Base-by-base conservation (phyloP, 129 eudicot genomes). In the Logfia minima region DNA sequence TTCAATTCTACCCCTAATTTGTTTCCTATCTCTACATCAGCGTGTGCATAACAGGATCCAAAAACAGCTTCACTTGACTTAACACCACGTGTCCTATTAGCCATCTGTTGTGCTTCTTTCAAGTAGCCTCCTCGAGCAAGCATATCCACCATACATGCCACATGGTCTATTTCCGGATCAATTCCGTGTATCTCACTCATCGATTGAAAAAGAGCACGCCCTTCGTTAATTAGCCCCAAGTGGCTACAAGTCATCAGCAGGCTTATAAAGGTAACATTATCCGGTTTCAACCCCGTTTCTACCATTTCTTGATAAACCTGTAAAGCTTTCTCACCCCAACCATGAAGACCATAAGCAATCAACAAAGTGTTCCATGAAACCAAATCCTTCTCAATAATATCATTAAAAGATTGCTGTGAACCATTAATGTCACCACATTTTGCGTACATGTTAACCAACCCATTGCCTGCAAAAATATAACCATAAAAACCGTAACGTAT, bases 231-330 rank as follows among this genome's bases (percentile, higher is more conserved):
- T 32, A 89, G 85, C 58, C 97, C 97, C 37, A 80, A 85, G 75
- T 89, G 97, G 86, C 92, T 92, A 73, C 97, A 92, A 29, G 91
- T 87, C 96, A 92, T 92, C 19, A 92, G 65, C 69, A 92, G 72
- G 75, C 96, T 91, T 45, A 84, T 83, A 81, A 87, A 92, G 28
- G 97, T 92, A 35, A 89, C 90, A 19, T 80, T 86, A 74, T 92
- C 97, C 2, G 96, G 96, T 56, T 83, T 86, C 56, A 82, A 65
- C 21, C 89, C 83, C 28, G 77, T 82, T 71, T 67, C 78, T 16
- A 79, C 37, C 88, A 92, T 87, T 71, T 79, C 72, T 19, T 87
- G 83, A 66, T 82, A 78, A 74, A 82, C 56, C 21, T 69, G 53
- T 34, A 92, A 67, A 51, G 96, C 92, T 79, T 81, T 79, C 34